Base-by-base conservation (phyloP, 2,329 filamentous ascomycete species). In the Pseudogymnoascus sp. region DNA sequence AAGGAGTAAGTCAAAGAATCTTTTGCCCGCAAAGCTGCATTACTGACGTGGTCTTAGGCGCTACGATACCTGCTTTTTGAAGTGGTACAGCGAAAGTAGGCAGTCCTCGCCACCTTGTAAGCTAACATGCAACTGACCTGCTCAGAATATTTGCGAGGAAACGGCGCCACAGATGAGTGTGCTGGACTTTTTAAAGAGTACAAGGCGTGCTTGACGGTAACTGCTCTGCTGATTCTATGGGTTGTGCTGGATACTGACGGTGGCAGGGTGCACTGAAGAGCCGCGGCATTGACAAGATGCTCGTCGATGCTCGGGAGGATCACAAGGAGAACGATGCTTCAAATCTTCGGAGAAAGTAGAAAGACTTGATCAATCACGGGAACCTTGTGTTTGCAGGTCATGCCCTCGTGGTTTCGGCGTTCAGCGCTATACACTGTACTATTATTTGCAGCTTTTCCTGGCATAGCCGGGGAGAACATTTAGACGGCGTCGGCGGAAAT, bases 21-120 rank as follows among this genome's bases (percentile, higher is more conserved):
- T 3, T 60, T 33, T 55, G 60, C 21, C 60, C 45, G 33, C 21
- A 36, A 60, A 69, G 61, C 64, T 64, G 37, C 27, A 18, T 55
- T 62, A 61, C 45, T 59, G 40, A 5, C 42, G 42, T 12, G 2
- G 31, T 60, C 25, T 21, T 65, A 97, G 92, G 74, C 90, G 87
- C 69, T 99, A 99, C 73, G 94, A 99, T 75, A 92, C 88, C 60
- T 99, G 94, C 78, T 99, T 99, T 74, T 79, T 99, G 66, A 97
- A 96, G 77, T 99, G 94, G 94, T 99, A 99, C 75, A 97, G 92
- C 73, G 94, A 99, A 77, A 97, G 94, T 97, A 80, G 63, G 87
- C 31, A 60, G 36, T 48, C 5, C 59, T 64, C 40, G 60, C 60
- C 68, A 69, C 59, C 67, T 61, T 13, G 58, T 58, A 33, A 36